Conservation (phyloP, 1,139 yeast genomes). For the Wickerhamomyces sp. region DNA sequence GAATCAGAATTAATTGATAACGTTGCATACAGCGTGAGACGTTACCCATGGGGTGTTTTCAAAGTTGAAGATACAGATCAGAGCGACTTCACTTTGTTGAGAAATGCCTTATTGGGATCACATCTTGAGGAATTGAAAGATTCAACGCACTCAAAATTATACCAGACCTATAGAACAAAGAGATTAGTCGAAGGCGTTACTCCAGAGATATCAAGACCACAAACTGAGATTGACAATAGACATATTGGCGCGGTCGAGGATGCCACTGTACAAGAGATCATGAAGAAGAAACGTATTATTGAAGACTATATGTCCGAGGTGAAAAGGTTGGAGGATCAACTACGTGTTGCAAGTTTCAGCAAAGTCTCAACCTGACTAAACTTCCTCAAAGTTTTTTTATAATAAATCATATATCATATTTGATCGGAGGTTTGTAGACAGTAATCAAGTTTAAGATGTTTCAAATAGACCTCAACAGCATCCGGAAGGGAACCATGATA, state of each 20-base stretch:
- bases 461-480: background rate
- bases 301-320: slow-evolving; percentile 17
- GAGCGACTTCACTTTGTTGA: slow-evolving; percentile 62
- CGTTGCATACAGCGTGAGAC: slow-evolving; percentile 30
- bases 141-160: slow-evolving; percentile 58
- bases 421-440: too few relatives aligned
- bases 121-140: slow-evolving; percentile 75
- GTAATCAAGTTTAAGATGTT: background rate
- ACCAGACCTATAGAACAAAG: slow-evolving; percentile 71
- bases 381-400: background rate
- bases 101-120: slow-evolving; percentile 67
- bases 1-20: slow-evolving; percentile 26
- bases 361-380: too few relatives aligned
- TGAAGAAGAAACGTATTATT: slow-evolving; percentile 14
- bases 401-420: too few relatives aligned
- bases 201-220: slow-evolving; percentile 1
- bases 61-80: slow-evolving; percentile 47
- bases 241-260: slow-evolving; percentile 7
- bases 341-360: slow-evolving; percentile 10
- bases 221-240: slow-evolving; percentile 3
- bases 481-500: slow-evolving; percentile 3
- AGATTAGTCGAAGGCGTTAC: slow-evolving; percentile 34
- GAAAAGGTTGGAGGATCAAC: slow-evolving; percentile 12
- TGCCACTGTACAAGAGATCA: slow-evolving; percentile 16
- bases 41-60: slow-evolving; percentile 42